Evolutionary conservation across 164 flowering plant genomes (phyloP).

Genomic region (Magnolia kwangsiensis): DNA sequence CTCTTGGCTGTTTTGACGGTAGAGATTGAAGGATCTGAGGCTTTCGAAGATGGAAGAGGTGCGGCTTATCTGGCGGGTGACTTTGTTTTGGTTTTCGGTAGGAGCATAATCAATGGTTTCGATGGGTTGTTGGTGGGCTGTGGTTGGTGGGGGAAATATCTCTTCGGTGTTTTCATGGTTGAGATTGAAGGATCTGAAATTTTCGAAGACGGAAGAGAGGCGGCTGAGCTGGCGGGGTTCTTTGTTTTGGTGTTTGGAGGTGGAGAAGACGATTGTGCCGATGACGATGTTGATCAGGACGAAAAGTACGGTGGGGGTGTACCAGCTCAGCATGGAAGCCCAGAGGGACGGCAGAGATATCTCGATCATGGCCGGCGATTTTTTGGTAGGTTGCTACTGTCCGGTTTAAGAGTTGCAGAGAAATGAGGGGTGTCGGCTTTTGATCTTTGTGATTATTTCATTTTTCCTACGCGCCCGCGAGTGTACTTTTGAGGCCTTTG

Average conservation of each 20-base stretch:
- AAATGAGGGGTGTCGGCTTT: background rate
- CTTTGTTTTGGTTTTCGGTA: background rate
- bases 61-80: background rate
- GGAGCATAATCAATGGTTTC: background rate
- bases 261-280: conserved; percentile 41
- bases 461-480: too few species aligned
- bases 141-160: background rate
- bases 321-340: conserved; percentile 43
- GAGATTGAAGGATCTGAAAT: conserved; percentile 41
- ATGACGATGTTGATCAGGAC: conserved; percentile 53
- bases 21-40: conserved; percentile 37
- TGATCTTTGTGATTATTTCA: background rate
- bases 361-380: conserved; percentile 3
- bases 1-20: conserved; percentile 20
- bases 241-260: conserved; percentile 8
- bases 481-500: too few species aligned
- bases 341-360: conserved; percentile 10
- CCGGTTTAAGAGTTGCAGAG: background rate
- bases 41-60: conserved; percentile 39
- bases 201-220: conserved; percentile 35
- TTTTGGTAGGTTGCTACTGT: background rate
- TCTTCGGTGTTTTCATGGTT: conserved; percentile 22
- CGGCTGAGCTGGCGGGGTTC: conserved; percentile 2
- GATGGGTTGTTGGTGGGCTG: background rate
- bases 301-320: conserved; percentile 64